Evolutionary conservation across 306 rosid species (phyloP), one percentile per base, ranked within the genome.

Genomic region (Ormosia emarginata): DNA sequence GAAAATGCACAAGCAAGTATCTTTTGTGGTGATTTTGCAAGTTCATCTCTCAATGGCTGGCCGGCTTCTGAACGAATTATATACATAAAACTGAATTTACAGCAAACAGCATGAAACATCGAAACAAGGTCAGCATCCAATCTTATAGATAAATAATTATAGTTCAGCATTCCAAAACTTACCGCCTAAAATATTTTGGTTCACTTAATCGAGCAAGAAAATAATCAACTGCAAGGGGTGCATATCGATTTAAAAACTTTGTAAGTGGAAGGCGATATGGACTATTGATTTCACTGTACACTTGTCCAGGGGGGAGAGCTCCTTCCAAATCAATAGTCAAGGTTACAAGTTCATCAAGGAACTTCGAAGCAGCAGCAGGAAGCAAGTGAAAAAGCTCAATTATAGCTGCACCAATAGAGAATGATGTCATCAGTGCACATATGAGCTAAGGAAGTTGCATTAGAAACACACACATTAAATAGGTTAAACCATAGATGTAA

Each of bases 281-380:
- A 87, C 99, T 93, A 81, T 93, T 96, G 63, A 96, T 94, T 87
- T 96, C 99, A 74, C 99, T 96, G 87, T 87, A 90, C 10, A 91
- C 99, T 85, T 93, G 99, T 75, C 98, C 99, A 0, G 97, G 92
- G 39, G 97, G 98, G 75, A 93, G 97, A 73, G 99, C 97, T 83
- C 97, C 97, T 89, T 96, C 99, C 92, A 96, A 90, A 70, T 93
- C 99, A 85, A 96, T 93, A 49, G 98, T 96, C 90, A 96, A 91
- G 84, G 97, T 92, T 56, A 96, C 99, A 75, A 96, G 97, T 82
- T 92, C 99, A 80, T 96, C 98, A 65, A 96, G 99, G 81, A 96
- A 96, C 90, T 93, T 93, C 43, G 97, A 91, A 66, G 99, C 99
- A 80, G 99, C 99, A 63, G 81, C 58, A 56, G 99, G 99, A 84